These are phyloP conservation scores for Corylus heterophylla DNA, from an alignment of 306 rosid species.

Conservation along the genomic window DNA sequence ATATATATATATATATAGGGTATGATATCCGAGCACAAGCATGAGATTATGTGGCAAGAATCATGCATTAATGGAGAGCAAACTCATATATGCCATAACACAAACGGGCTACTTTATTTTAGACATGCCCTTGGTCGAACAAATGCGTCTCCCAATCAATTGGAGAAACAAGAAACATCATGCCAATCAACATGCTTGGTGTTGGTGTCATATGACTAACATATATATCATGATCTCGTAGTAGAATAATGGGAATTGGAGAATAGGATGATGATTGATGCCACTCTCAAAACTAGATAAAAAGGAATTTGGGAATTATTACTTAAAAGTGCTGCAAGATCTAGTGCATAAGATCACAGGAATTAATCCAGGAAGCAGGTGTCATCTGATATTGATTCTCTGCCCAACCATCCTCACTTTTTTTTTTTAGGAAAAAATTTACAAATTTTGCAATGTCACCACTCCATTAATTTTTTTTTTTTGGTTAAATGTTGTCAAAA, in stretches of 20 bases:
- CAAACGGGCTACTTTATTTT: not conserved
- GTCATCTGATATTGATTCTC: not conserved
- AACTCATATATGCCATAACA: not conserved
- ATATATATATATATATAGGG: not conserved
- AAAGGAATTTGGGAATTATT: not conserved
- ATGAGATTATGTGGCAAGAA: conserved; percentile 6
- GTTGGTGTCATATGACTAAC: no score
- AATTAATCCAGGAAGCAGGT: not conserved
- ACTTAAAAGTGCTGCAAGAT: not conserved
- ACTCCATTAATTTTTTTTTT: no score
- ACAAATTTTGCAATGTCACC: no score
- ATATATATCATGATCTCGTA: not conserved
- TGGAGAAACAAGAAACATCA: not conserved
- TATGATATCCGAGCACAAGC: conserved; percentile 2
- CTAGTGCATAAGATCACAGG: not conserved
- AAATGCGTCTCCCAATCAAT: not conserved
- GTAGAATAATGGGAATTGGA: not conserved
- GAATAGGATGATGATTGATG: not conserved
- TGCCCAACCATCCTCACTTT: not conserved
- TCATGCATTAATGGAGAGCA: not conserved
- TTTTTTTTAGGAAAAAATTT: no score
- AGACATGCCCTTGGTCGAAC: not conserved
- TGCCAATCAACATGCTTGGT: no score
- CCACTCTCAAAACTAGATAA: not conserved
- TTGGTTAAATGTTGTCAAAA: no score